phyloP scores from a whole-genome alignment of 2,329 filamentous ascomycete genomes.

The Phoma sp. region DNA sequence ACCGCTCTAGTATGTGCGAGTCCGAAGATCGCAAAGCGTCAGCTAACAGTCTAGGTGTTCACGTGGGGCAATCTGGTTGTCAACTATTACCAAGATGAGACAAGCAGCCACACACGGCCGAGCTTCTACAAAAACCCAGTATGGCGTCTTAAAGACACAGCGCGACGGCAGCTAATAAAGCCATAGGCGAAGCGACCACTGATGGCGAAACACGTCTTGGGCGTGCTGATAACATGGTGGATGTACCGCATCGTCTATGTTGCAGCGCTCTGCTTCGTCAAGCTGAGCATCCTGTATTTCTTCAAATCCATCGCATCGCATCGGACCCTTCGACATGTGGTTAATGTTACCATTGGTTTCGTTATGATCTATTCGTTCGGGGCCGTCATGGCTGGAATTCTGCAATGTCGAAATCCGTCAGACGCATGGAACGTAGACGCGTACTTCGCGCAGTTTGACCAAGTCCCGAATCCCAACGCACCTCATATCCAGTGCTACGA shows the following conservation, averaged over 20 bases:
- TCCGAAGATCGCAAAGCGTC: neutral
- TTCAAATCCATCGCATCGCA: constrained; percentile 46
- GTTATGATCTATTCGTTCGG: constrained; percentile 40
- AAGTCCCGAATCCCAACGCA: constrained; percentile 23
- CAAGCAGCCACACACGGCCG: constrained; percentile 33
- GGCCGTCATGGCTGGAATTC: constrained; percentile 35
- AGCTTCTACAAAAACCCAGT: constrained; percentile 37
- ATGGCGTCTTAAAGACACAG: neutral
- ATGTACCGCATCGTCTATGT: constrained; percentile 42
- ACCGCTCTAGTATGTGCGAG: constrained; percentile 34
- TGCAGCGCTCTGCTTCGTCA: constrained; percentile 40
- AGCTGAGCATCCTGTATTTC: constrained; percentile 43
- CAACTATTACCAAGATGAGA: constrained; percentile 45
- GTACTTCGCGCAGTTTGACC: constrained; percentile 42
- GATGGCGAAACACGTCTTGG: constrained; percentile 30
- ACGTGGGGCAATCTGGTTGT: constrained; percentile 46
- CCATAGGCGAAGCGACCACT: constrained; percentile 37
- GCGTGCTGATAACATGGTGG: constrained; percentile 43
- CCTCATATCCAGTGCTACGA: constrained; percentile 38
- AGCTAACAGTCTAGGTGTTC: constrained; percentile 28
- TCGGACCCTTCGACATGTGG: constrained; percentile 36
- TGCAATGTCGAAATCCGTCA: constrained; percentile 42
- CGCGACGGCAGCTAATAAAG: constrained; percentile 12
- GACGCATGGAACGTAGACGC: constrained; percentile 35
- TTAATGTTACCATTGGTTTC: constrained; percentile 39